Evolutionary conservation across 805 yeast genomes (phyloP).

Genomic region (Ogataea ganodermae): DNA sequence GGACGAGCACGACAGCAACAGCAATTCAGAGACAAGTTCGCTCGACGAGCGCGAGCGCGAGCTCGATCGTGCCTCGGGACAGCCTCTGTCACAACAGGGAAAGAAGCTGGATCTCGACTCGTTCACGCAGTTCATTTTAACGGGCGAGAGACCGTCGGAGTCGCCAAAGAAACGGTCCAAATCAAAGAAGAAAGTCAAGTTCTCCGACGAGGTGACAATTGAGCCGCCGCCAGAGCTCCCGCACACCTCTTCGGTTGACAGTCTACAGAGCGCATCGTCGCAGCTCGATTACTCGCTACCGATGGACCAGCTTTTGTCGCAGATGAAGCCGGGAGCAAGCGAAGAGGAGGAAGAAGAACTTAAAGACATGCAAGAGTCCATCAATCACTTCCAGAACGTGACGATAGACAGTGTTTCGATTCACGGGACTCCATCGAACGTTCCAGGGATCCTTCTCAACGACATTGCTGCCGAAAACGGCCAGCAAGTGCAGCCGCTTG

Average conservation of each 20-base stretch:
- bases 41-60: conserved; percentile 11
- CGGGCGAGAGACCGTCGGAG: conserved; percentile 71
- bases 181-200: conserved; percentile 63
- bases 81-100: conserved; percentile 12
- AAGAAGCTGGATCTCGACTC: conserved; percentile 75
- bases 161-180: conserved; percentile 40
- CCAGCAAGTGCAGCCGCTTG: conserved; percentile 38
- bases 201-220: conserved; percentile 62
- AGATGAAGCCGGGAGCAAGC: conserved; percentile 36
- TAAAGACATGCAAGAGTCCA: conserved; percentile 72
- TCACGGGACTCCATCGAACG: conserved; percentile 65
- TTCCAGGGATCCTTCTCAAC: conserved; percentile 36
- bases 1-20: conserved; percentile 40
- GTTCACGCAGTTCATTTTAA: conserved; percentile 78
- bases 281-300: conserved; percentile 64
- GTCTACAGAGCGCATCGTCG: conserved; percentile 10
- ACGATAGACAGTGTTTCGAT: conserved; percentile 76
- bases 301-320: conserved; percentile 69
- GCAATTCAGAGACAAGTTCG: conserved; percentile 21
- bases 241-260: conserved; percentile 12
- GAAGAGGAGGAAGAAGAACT: conserved; percentile 75
- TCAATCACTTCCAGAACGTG: conserved; percentile 73
- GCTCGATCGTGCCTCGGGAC: background rate
- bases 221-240: conserved; percentile 28
- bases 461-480: conserved; percentile 8